Base-by-base conservation (phyloP, 192 early-diverging fungal species). In the Linnemannia elongata region DNA sequence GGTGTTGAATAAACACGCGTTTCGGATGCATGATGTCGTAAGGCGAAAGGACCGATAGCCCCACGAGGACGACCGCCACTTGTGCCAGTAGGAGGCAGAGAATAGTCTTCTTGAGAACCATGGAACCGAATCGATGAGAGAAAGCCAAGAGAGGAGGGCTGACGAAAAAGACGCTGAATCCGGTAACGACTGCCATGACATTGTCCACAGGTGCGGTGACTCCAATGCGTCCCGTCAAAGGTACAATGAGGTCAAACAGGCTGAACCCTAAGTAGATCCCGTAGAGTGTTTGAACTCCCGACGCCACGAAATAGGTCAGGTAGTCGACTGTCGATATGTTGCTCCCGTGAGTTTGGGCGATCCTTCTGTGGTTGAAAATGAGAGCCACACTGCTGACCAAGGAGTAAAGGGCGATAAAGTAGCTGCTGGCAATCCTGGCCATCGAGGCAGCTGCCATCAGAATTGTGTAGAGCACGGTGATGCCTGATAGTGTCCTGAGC, bases 11-110 rank as follows among this genome's bases (percentile, higher is more conserved):
- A 80, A 92, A 94, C 76, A 91, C 49, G 39, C 90, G 77, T 81
- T 96, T 96, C 18, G 95, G 95, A 80, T 95, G 93, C 77, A 93
- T 72, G 6, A 76, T 78, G 52, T 94, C 93, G 70, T 91, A 95
- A 13, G 92, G 91, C 73, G 89, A 87, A 24, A 88, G 73, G 20
- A 79, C 57, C 6, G 36, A 52, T 17, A 70, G 45, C 17, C 75
- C 81, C 18, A 87, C 75, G 44, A 80, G 60, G 36, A 91, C 35
- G 12, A 91, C 74, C 5, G 71, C 82, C 36, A 82, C 55, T 30
- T 88, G 88, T 42, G 90, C 84, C 30, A 89, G 36, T 39, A 83
- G 68, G 17, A 88, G 36, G 68, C 90, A 77, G 0, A 87, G 3
- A 22, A 86, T 45, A 20, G 89, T 41, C 9, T 88, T 44, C 15